Base-by-base conservation (phyloP, 2,329 filamentous ascomycete species). In the Colletotrichum tamarilloi region DNA sequence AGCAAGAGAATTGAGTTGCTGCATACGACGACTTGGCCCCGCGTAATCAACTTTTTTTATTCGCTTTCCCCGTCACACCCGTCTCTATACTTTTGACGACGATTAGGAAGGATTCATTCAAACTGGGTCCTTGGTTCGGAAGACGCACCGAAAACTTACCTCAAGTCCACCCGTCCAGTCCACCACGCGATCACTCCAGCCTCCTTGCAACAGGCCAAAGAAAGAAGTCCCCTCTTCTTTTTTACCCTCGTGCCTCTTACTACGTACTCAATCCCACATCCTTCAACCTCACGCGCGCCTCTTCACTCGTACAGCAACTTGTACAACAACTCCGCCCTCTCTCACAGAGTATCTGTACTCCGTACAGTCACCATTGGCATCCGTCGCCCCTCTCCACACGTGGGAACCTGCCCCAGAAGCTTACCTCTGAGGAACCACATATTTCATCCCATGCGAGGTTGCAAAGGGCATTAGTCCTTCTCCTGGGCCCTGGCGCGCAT, bases 391-490 rank as follows among this genome's bases (percentile, higher is more conserved):
- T 57, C 42, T 60, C 67, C 55, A 69, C 60, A 62, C 46, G 60
- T 69, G 55, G 55, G 60, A 73, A 73, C 70, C 28, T 30, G 46
- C 30, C 59, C 70, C 60, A 73, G 59, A 73, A 73, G 70, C 70
- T 69, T 73, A 73, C 70, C 66, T 70, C 28, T 46, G 46, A 57
- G 60, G 66, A 62, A 73, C 66, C 66, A 55, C 59, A 62, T 38
- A 49, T 8, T 49, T 49, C 35, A 53, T 38, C 19, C 46, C 57
- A 62, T 68, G 52, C 57, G 30, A 24, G 11, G 58, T 60, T 28
- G 58, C 24, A 28, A 26, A 42, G 42, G 42, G 42, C 19, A 42
- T 49, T 49, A 49, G 42, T 49, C 42, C 42, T 49, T 49, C 42
- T 19, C 42, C 42, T 28, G 52, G 52, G 7, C 14, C 5, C 38